Conservation (phyloP, 371 early-diverging fungal species). For the Actinomortierella wolfii region DNA sequence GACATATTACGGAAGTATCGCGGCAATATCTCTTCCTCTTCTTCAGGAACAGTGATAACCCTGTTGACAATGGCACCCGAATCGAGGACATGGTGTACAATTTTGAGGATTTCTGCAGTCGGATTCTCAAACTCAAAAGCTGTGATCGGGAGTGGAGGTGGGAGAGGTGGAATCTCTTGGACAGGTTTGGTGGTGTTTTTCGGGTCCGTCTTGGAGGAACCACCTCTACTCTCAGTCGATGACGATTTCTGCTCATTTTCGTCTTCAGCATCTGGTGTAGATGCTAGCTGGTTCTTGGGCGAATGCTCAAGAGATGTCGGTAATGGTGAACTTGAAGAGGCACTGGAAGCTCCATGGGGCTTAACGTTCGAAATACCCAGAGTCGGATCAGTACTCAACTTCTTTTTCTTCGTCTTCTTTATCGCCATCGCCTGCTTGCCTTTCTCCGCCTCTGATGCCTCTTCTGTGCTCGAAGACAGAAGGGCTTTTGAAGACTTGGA, state of each 20-base stretch:
- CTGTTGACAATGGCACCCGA: conserved; percentile 28
- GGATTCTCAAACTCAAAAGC: conserved; percentile 51
- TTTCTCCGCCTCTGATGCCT: background rate
- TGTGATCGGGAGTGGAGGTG: conserved; percentile 13
- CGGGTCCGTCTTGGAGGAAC: too few relatives aligned
- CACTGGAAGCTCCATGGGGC: too few relatives aligned
- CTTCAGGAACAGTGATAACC: conserved; percentile 6
- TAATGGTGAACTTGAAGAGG: too few relatives aligned
- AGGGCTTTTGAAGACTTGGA: conserved; percentile 3
- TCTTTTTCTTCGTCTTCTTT: background rate
- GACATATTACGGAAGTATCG: conserved; percentile 2
- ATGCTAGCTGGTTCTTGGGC: too few relatives aligned
- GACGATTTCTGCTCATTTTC: too few relatives aligned
- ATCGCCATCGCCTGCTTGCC: background rate
- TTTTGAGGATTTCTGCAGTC: conserved; percentile 16
- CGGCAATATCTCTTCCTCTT: conserved; percentile 20
- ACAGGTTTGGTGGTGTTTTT: too few relatives aligned
- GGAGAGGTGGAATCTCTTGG: background rate
- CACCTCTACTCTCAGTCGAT: too few relatives aligned
- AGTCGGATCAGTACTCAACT: background rate
- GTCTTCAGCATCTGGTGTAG: too few relatives aligned
- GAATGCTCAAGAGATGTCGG: too few relatives aligned
- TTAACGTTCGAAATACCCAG: too few relatives aligned
- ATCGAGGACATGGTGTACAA: conserved; percentile 24
- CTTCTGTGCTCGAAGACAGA: background rate